A percentile compares a stretch with the other conserved stretches of the same genome.
Evolutionary conservation across 805 yeast genomes (phyloP).

Genomic region (Yamadazyma nakazawae): DNA sequence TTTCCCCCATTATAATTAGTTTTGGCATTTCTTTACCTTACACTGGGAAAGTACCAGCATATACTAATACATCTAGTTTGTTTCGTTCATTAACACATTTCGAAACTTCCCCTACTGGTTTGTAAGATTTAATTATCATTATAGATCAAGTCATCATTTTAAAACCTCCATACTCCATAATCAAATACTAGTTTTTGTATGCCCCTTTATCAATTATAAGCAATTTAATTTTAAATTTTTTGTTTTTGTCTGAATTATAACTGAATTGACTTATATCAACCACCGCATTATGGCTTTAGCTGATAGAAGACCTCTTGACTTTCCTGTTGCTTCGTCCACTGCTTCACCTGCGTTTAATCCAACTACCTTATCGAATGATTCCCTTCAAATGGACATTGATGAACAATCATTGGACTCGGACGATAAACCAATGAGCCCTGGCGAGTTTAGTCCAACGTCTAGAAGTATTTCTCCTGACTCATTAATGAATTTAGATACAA

Average conservation of each 20-base stretch:
- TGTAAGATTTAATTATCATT: conserved; percentile 18
- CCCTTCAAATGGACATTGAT: conserved; percentile 4
- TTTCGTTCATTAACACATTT: conserved; percentile 3
- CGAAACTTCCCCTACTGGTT: conserved; percentile 6
- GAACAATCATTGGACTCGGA: conserved; percentile 12
- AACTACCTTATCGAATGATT: conserved; percentile 14
- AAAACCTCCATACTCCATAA: neutral
- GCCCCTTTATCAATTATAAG: neutral
- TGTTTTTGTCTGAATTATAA: neutral
- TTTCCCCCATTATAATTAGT: neutral
- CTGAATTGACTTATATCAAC: conserved; percentile 3
- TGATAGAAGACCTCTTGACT: conserved; percentile 60
- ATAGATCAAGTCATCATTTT: conserved; percentile 6
- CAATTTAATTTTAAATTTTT: neutral
- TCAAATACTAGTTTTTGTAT: conserved; percentile 1
- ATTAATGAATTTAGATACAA: conserved; percentile 30
- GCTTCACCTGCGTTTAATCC: conserved; percentile 39
- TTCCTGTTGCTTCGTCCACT: conserved; percentile 48
- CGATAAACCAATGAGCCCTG: conserved; percentile 13
- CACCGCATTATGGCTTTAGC: conserved; percentile 54
- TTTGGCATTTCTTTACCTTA: neutral
- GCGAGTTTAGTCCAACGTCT: conserved; percentile 33
- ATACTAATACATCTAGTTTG: conserved; percentile 7
- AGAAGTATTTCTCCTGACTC: conserved; percentile 45
- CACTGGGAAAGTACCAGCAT: neutral